phyloP scores from a whole-genome alignment of 2,329 filamentous ascomycete genomes.

The Aspergillus pseudoglaucus region DNA sequence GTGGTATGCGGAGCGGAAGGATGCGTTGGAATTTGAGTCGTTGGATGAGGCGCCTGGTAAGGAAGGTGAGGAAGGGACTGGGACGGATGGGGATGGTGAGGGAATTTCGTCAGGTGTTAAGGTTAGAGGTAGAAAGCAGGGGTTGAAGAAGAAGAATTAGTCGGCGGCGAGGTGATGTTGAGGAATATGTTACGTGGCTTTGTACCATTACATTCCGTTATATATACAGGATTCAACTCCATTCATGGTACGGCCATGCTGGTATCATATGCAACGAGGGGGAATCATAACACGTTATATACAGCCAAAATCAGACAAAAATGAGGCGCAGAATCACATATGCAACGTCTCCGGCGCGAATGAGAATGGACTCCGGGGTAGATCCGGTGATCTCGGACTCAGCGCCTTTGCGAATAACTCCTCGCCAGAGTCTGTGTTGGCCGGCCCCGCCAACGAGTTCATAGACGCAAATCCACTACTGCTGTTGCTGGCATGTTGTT shows the following conservation, averaged over 20 bases:
- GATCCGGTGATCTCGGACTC: conserved; percentile 79
- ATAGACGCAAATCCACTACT: conserved; percentile 23
- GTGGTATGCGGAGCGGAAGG: conserved; percentile 97
- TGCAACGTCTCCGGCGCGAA: conserved; percentile 37
- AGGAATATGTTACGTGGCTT: neutral
- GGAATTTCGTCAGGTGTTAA: conserved; percentile 7
- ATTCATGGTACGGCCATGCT: no score
- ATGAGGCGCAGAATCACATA: conserved; percentile 8
- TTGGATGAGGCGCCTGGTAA: conserved; percentile 25
- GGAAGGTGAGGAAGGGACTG: conserved; percentile 1
- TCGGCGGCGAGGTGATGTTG: neutral
- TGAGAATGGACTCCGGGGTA: conserved; percentile 74
- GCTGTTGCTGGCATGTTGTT: conserved; percentile 21
- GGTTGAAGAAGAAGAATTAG: conserved; percentile 22
- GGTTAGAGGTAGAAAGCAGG: conserved; percentile 8
- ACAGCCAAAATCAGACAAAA: neutral
- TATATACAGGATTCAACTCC: no score
- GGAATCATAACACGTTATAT: no score
- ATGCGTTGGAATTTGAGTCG: conserved; percentile 69
- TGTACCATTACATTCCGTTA: neutral
- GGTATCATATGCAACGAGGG: no score
- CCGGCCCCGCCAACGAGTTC: conserved; percentile 26
- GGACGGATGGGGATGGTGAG: conserved; percentile 4
- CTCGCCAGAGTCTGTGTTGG: conserved; percentile 57
- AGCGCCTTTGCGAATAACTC: conserved; percentile 82